Evolutionary conservation across 176 grass and related monocot genomes (phyloP).

Genomic region (Ampelocalamus luodianensis): DNA sequence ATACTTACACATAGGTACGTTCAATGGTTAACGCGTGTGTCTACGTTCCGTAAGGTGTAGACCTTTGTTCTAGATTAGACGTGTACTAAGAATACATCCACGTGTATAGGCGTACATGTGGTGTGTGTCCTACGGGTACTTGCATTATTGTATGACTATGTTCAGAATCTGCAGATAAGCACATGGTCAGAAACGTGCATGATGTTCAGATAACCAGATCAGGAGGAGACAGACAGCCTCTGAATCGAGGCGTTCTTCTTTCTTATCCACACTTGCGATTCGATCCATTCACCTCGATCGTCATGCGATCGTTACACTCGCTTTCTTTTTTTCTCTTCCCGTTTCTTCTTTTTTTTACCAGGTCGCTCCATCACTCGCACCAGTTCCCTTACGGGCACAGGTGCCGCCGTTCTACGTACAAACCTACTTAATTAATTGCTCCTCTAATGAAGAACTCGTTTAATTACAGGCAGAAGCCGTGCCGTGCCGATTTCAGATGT

Average conservation of each 20-base stretch:
- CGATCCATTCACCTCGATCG: not conserved
- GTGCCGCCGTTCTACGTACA: not conserved
- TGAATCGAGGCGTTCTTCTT: not conserved
- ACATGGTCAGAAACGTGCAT: not conserved
- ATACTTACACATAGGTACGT: too few species aligned
- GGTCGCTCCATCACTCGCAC: not conserved
- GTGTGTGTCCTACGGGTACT: too few species aligned
- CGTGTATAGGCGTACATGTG: too few species aligned
- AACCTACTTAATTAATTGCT: not conserved
- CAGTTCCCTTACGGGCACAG: conserved; percentile 17
- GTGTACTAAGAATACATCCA: too few species aligned
- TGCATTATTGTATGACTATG: not conserved
- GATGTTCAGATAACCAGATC: not conserved
- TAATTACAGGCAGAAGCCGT: not conserved
- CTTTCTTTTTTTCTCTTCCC: not conserved
- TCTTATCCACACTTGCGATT: not conserved
- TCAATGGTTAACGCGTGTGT: too few species aligned
- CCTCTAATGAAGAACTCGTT: not conserved
- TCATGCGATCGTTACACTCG: not conserved
- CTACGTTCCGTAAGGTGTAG: too few species aligned
- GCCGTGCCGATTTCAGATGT: conserved; percentile 41
- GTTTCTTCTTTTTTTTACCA: not conserved
- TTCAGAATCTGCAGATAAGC: not conserved
- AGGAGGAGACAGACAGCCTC: not conserved
- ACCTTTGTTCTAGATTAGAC: too few species aligned